Conservation (phyloP, 2,329 filamentous ascomycete species). For the Aspergillus piperis region DNA sequence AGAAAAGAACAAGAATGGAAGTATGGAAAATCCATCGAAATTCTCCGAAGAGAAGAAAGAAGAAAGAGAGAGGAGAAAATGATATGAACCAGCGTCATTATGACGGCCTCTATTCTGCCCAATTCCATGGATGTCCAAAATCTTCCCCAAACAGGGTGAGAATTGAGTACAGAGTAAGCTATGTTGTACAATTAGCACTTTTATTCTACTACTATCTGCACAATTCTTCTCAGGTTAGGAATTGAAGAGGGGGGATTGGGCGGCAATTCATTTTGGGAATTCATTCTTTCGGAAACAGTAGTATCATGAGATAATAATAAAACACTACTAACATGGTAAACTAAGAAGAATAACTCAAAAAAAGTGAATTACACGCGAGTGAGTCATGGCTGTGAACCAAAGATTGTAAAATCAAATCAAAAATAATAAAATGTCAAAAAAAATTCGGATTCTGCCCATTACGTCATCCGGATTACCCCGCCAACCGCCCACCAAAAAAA, state of each 20-base stretch:
- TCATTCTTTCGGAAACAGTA: no score
- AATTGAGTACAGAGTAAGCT: background rate
- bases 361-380: background rate
- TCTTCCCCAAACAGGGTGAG: background rate
- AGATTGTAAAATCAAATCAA: background rate
- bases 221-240: no score
- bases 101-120: slow-evolving; percentile 4
- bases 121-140: background rate
- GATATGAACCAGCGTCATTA: background rate
- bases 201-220: no score
- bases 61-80: background rate
- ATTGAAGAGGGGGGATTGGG: no score
- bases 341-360: no score
- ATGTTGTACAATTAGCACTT: no score
- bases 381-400: background rate
- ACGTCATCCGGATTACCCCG: slow-evolving; percentile 12
- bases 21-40: background rate
- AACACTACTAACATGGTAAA: no score
- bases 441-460: background rate
- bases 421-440: background rate
- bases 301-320: no score
- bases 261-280: no score
- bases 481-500: slow-evolving; percentile 4
- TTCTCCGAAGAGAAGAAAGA: background rate
- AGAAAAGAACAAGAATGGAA: no score